phyloP scores from a whole-genome alignment of 495 filamentous ascomycete species.

The Penicillium cosmopolitanum region DNA sequence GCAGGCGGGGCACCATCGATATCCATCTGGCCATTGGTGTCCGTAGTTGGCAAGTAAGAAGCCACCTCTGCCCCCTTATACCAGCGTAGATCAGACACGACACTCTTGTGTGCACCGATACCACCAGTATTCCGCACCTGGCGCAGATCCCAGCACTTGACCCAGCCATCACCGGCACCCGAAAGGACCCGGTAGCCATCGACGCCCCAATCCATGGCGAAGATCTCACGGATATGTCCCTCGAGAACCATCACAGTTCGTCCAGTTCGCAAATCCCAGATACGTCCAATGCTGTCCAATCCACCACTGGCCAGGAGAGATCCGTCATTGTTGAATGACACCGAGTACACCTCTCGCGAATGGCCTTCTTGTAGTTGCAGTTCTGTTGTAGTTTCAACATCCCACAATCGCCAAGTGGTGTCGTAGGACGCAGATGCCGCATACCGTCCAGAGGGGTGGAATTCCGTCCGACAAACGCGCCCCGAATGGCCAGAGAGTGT shows the following conservation, averaged over 20 bases:
- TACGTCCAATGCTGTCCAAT: constrained; percentile 88
- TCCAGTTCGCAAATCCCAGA: constrained; percentile 96
- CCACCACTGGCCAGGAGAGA: constrained; percentile 88
- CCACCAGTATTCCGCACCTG: constrained; percentile 81
- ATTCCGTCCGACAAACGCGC: constrained; percentile 88
- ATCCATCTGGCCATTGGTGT: constrained; percentile 63
- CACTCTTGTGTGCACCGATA: constrained; percentile 88
- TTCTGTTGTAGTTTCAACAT: constrained; percentile 81
- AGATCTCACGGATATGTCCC: constrained; percentile 91
- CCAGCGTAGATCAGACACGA: constrained; percentile 92
- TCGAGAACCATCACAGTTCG: constrained; percentile 96
- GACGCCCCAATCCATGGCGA: constrained; percentile 86
- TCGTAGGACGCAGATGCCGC: constrained; percentile 94
- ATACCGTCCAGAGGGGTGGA: constrained; percentile 90
- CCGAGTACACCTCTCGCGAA: constrained; percentile 84
- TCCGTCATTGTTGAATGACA: constrained; percentile 88
- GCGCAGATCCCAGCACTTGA: constrained; percentile 96
- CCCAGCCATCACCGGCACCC: constrained; percentile 91
- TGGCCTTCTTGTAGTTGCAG: constrained; percentile 93
- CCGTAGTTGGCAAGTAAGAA: constrained; percentile 60
- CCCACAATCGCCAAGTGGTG: constrained; percentile 97
- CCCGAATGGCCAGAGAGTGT: constrained; percentile 85
- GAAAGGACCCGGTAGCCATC: constrained; percentile 89
- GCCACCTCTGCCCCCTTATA: constrained; percentile 79
- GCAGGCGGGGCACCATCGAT: constrained; percentile 51